These are phyloP conservation scores for Fusarium burgessii DNA, from an alignment of 2,329 filamentous ascomycete genomes.

Conservation along the genomic window DNA sequence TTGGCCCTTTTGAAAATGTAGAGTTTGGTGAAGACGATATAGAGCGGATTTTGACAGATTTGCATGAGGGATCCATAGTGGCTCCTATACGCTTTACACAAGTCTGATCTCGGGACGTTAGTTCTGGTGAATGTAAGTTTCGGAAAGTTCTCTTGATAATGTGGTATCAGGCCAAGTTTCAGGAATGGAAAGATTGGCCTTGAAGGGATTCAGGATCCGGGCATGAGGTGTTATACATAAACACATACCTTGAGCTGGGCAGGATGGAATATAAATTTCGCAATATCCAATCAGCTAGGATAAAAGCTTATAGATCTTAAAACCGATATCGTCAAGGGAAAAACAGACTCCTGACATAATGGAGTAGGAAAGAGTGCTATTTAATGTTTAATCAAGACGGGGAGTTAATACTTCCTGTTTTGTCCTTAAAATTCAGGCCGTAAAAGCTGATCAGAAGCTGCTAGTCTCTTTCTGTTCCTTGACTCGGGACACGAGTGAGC, in stretches of 20 bases:
- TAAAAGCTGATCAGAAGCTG: not conserved
- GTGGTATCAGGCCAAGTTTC: no score
- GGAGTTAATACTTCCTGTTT: not conserved
- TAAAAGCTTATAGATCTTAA: not conserved
- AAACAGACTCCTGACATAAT: not conserved
- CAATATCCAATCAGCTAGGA: not conserved
- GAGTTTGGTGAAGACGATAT: conserved; percentile 40
- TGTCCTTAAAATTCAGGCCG: not conserved
- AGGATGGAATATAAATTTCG: not conserved
- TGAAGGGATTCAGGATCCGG: no score
- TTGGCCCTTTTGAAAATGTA: conserved; percentile 39
- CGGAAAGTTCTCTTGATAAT: not conserved
- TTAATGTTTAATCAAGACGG: not conserved
- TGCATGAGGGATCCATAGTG: conserved; percentile 22
- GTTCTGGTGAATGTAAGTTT: not conserved
- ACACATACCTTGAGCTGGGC: not conserved
- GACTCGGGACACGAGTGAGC: not conserved
- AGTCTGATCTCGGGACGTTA: not conserved
- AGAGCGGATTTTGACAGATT: conserved; percentile 33
- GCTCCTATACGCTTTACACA: not conserved
- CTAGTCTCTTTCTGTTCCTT: not conserved
- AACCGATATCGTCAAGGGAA: no score
- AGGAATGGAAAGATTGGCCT: no score
- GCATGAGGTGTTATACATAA: not conserved
- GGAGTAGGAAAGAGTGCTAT: not conserved